A percentile compares a stretch with the other conserved stretches of the same genome.
Evolutionary conservation across 1,284 basidiomycete species (phyloP).

Genomic region (Apiotrichum veenhuisii): DNA sequence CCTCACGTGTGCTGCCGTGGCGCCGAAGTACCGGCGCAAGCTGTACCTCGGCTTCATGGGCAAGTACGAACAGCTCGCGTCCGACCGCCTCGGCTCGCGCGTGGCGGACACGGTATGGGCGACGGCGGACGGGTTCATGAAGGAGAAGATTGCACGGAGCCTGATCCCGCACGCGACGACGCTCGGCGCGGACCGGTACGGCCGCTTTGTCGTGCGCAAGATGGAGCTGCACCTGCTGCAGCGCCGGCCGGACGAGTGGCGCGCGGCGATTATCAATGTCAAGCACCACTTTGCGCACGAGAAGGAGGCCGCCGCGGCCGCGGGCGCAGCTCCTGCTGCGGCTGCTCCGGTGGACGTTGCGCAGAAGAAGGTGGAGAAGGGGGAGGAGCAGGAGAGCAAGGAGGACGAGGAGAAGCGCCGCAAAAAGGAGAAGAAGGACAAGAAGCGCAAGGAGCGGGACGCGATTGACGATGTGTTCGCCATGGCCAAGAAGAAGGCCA

Average conservation of each 20-base stretch:
- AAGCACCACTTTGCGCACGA: constrained; percentile 49
- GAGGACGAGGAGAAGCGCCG: constrained; percentile 2
- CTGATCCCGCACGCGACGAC: constrained; percentile 65
- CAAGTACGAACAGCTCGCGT: constrained; percentile 69
- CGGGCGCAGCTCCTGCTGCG: constrained; percentile 3
- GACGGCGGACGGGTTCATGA: constrained; percentile 81
- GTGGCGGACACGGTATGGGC: constrained; percentile 84
- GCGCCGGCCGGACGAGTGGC: constrained; percentile 77
- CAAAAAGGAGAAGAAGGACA: constrained; percentile 10
- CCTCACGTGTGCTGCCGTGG: constrained; percentile 64
- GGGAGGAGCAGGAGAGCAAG: constrained; percentile 3
- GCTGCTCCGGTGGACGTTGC: no score
- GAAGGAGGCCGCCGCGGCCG: constrained; percentile 25
- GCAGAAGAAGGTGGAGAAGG: constrained; percentile 4
- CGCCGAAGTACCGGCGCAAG: constrained; percentile 63
- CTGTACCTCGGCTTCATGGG: constrained; percentile 72
- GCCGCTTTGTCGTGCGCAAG: constrained; percentile 76
- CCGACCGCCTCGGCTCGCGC: constrained; percentile 81
- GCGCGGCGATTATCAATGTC: constrained; percentile 54
- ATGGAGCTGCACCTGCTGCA: constrained; percentile 74
- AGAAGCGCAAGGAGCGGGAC: constrained; percentile 21
- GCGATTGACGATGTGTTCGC: constrained; percentile 37
- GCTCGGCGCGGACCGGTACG: constrained; percentile 72
- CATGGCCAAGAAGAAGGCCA: constrained; percentile 21
- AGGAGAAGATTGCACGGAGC: constrained; percentile 83